Evolutionary conservation across 495 filamentous ascomycete genomes (phyloP), one percentile per base, ranked within the genome.

Genomic region (Daldinia bambusicola): DNA sequence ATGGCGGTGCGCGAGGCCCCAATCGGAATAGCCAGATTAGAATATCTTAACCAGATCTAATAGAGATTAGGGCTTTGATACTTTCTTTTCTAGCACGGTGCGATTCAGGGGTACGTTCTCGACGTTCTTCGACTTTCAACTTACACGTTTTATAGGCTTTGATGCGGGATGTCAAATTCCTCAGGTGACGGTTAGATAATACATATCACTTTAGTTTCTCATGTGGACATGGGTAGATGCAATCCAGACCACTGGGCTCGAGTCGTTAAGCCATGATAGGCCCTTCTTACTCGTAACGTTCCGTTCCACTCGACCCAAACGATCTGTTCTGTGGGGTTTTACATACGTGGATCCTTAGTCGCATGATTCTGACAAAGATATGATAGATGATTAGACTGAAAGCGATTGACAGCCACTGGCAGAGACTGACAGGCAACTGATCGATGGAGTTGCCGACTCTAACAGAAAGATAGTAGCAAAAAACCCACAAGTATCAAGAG

Each of bases 221-320:
- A 61, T 66, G 57, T 67, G 38, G 38, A 40, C 56, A 43, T 8
- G n/a, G 43, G 52, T 59, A 12, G 43, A 37, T 43, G 34, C 10
- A 48, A 61, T 43, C 61, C 65, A 58, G 16, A 16, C 63, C 65
- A 36, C 57, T 62, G 65, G 70, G 70, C 38, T 69, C 56, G 22
- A 45, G 14, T 52, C 50, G 40, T 61, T 41, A 64, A 56, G 26
- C 16, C 32, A 56, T 56, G 32, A 34, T 56, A 56, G 53, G 53
- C 43, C 3, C 22, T 48, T 18, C 18, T 61, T 56, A 72, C 70
- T 61, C 60, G 70, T 48, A 67, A 58, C 48, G 55, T 64, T 68
- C 26, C 50, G 56, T 60, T 60, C 56, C 26, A 8, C 8, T 18
- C 66, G 34, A 53, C 43, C 45, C 48, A 62, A 53, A 53, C 38